phyloP scores from a whole-genome alignment of 2,329 filamentous ascomycete genomes.

The Coniochaeta hoffmannii region DNA sequence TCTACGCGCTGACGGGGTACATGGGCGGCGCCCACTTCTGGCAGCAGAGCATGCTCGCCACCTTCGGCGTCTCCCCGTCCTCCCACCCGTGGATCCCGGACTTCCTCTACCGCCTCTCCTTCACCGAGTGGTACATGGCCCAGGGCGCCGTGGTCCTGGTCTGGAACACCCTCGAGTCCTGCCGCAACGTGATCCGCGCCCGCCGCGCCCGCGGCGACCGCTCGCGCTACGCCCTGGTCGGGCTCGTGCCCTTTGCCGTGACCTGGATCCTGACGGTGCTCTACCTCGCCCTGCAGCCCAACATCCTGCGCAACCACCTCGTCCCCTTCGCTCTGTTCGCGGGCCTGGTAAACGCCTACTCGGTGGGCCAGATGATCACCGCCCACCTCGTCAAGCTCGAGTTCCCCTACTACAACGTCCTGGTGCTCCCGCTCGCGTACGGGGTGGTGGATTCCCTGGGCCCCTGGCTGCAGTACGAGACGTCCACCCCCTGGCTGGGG shows the following conservation, averaged over 20 bases:
- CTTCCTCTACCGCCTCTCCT: slow-evolving; percentile 69
- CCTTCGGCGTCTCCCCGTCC: slow-evolving; percentile 59
- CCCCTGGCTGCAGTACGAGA: slow-evolving; percentile 50
- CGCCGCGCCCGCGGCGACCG: slow-evolving; percentile 67
- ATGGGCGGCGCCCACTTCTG: slow-evolving; percentile 89
- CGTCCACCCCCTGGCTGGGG: slow-evolving; percentile 54
- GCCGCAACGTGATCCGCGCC: slow-evolving; percentile 75
- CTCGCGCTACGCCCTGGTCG: slow-evolving; percentile 68
- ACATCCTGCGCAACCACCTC: slow-evolving; percentile 74
- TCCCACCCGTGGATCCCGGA: slow-evolving; percentile 52
- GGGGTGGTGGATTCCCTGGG: slow-evolving; percentile 77
- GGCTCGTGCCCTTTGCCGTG: slow-evolving; percentile 71
- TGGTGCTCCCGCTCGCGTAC: slow-evolving; percentile 68
- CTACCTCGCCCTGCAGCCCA: slow-evolving; percentile 80
- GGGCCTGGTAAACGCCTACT: slow-evolving; percentile 88
- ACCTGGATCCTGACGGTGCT: slow-evolving; percentile 70
- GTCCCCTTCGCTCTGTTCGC: slow-evolving; percentile 87
- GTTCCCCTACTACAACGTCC: slow-evolving; percentile 87
- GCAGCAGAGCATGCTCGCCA: slow-evolving; percentile 72
- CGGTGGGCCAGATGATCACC: slow-evolving; percentile 91
- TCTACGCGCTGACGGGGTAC: slow-evolving; percentile 78
- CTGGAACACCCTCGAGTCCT: slow-evolving; percentile 75
- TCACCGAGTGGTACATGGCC: slow-evolving; percentile 87
- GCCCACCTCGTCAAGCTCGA: slow-evolving; percentile 81
- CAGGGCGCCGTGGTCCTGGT: slow-evolving; percentile 77